Percentiles rank a stretch among this genome's conserved stretches.
Evolutionary conservation across 1,284 basidiomycete genomes (phyloP).

Genomic region (Apiotrichum gamsii): DNA sequence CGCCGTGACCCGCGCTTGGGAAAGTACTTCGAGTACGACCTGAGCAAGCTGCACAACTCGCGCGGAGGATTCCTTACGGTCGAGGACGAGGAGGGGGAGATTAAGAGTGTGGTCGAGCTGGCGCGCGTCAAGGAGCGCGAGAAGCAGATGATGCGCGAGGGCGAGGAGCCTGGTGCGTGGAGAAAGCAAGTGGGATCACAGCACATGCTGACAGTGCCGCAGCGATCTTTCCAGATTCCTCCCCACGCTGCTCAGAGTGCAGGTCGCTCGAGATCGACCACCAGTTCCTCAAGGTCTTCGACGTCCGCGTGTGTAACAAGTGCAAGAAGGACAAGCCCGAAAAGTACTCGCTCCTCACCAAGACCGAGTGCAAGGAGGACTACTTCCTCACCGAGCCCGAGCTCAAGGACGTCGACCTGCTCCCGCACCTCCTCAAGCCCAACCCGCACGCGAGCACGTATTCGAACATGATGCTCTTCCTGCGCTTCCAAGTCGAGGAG

Average conservation of each 20-base stretch:
- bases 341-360: slow-evolving; percentile 89
- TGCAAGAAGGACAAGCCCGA: slow-evolving; percentile 87
- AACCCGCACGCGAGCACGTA: slow-evolving; percentile 97
- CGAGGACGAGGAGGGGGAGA: slow-evolving; percentile 53
- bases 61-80: slow-evolving; percentile 75
- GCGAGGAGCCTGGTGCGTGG: slow-evolving; percentile 58
- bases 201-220: slow-evolving; percentile 3
- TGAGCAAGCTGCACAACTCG: slow-evolving; percentile 89
- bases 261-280: slow-evolving; percentile 76
- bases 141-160: slow-evolving; percentile 67
- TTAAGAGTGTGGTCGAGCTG: slow-evolving; percentile 62
- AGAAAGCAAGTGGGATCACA: not conserved
- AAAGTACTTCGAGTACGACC: slow-evolving; percentile 90
- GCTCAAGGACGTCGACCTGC: slow-evolving; percentile 78
- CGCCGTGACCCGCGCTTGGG: slow-evolving; percentile 44
- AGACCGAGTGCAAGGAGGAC: slow-evolving; percentile 98
- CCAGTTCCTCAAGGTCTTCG: slow-evolving; percentile 68
- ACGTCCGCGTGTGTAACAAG: slow-evolving; percentile 74
- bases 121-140: slow-evolving; percentile 58
- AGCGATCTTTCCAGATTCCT: slow-evolving; percentile 54
- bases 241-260: slow-evolving; percentile 79
- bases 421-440: slow-evolving; percentile 90
- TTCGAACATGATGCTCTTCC: slow-evolving; percentile 98
- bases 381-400: slow-evolving; percentile 88
- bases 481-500: slow-evolving; percentile 87